These are phyloP conservation scores for Eucalyptus sp. DNA, from an alignment of 345 rosid species.

Conservation along the genomic window DNA sequence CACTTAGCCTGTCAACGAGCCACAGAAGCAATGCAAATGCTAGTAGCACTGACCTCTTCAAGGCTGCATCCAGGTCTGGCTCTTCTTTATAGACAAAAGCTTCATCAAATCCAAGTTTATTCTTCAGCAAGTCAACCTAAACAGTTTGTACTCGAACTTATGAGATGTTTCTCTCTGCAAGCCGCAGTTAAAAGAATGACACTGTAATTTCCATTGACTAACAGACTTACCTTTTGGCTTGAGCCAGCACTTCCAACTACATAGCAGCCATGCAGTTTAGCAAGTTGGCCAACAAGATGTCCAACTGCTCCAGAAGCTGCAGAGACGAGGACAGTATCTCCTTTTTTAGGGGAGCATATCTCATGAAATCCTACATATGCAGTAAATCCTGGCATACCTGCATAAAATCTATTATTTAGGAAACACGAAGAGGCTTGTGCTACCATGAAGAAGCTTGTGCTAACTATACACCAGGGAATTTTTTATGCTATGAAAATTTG, in stretches of 20 bases:
- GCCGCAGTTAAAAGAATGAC: background rate
- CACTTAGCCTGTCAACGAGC: background rate
- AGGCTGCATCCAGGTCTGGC: background rate
- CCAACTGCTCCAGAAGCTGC: background rate
- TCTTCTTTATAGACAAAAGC: constrained; percentile 1
- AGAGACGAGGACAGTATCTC: background rate
- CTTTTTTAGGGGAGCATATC: background rate
- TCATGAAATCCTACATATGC: background rate
- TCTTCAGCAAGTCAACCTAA: background rate
- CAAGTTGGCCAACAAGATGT: background rate
- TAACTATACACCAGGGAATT: background rate
- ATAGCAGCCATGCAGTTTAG: background rate
- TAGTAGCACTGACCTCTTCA: background rate
- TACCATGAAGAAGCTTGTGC: background rate
- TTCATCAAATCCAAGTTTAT: background rate
- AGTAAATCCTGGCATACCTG: background rate
- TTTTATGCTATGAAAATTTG: background rate
- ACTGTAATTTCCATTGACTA: background rate
- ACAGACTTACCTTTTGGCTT: background rate
- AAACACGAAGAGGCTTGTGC: background rate
- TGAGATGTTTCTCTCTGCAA: background rate
- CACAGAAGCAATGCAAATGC: background rate
- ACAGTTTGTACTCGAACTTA: background rate
- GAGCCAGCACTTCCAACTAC: background rate
- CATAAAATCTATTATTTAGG: background rate